A percentile compares a stretch with the other conserved stretches of the same genome.
Evolutionary conservation across 129 eudicot genomes (phyloP).

Genomic region (Helianthus tuberosus): DNA sequence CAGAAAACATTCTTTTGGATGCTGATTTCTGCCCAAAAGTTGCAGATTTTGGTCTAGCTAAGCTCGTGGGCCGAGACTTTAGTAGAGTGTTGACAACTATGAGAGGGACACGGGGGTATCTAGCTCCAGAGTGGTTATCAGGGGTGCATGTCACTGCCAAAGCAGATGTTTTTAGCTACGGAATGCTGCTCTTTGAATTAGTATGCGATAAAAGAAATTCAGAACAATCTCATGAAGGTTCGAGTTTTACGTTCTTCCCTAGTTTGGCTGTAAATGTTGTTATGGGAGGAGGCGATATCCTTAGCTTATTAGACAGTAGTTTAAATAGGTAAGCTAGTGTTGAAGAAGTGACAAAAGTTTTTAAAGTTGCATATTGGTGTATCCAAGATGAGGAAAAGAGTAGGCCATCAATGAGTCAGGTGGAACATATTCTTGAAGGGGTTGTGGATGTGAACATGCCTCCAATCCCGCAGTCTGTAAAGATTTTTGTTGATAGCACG

Average conservation of each 20-base stretch:
- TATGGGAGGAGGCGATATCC: constrained; percentile 60
- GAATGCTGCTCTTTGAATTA: constrained; percentile 75
- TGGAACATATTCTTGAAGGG: constrained; percentile 77
- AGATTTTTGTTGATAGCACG: constrained; percentile 38
- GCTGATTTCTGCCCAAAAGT: constrained; percentile 53
- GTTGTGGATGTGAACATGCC: constrained; percentile 67
- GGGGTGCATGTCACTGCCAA: constrained; percentile 66
- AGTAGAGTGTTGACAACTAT: constrained; percentile 69
- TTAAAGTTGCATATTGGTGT: constrained; percentile 53
- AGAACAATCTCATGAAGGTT: constrained; percentile 29
- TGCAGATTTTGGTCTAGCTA: constrained; percentile 85
- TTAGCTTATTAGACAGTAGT: constrained; percentile 36
- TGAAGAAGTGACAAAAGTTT: constrained; percentile 57
- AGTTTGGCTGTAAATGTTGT: constrained; percentile 43
- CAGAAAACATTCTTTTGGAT: constrained; percentile 73
- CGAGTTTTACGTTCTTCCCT: background rate
- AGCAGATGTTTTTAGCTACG: constrained; percentile 83
- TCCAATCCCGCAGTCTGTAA: constrained; percentile 51
- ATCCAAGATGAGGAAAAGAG: constrained; percentile 34
- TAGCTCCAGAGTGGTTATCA: constrained; percentile 84
- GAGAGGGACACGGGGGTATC: constrained; percentile 71
- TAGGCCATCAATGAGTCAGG: constrained; percentile 71
- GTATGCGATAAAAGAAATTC: constrained; percentile 61
- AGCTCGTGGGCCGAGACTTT: constrained; percentile 74
- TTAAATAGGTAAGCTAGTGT: constrained; percentile 35